Evolutionary conservation across 331 rosid genomes (phyloP), one percentile per base, ranked within the genome.

Genomic region (Spiraea crenata): DNA sequence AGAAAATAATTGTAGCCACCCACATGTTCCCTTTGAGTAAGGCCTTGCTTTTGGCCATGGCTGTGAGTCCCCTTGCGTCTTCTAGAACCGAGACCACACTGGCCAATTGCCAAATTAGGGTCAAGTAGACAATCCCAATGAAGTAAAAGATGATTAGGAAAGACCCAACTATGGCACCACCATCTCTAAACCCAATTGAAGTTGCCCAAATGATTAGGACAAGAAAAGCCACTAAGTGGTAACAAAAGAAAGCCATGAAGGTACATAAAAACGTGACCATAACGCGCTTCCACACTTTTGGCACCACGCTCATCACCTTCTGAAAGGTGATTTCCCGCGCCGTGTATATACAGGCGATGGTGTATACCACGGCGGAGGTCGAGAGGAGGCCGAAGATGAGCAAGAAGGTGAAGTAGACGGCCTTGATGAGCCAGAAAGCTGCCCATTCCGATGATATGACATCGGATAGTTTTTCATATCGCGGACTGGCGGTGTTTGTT

Each of bases 281-380:
- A 47, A 93, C 88, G 42, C 90, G 82, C 76, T 87, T 90, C 98
- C 98, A 93, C 0, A 93, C 97, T 63, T 42, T 87, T 0, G 98
- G 96, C 7, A 93, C 96, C 3, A 89, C 95, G 55, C 82, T 84
- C 76, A 89, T 69, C 82, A 90, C 79, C 37, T 78, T 86, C 5
- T 7, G 55, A 88, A 84, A 90, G 0, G 82, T 73, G 1, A 89
- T 46, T 3, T 89, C 91, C 15, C 85, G 72, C 19, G 73, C 52
- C 1, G 96, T 85, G 83, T 84, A 91, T 31, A 90, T 67, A 20
- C 86, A 87, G 1, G 97, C 98, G 34, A 93, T 31, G 13, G 97
- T 87, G 85, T 93, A 90, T 2, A 90, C 97, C 1, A 89, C 95
- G 0, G 97, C 98, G 3, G 98, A 85, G 78, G 97, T 93, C 65